Base-by-base conservation (phyloP, 345 rosid genomes). In the Eucalyptus victrix region DNA sequence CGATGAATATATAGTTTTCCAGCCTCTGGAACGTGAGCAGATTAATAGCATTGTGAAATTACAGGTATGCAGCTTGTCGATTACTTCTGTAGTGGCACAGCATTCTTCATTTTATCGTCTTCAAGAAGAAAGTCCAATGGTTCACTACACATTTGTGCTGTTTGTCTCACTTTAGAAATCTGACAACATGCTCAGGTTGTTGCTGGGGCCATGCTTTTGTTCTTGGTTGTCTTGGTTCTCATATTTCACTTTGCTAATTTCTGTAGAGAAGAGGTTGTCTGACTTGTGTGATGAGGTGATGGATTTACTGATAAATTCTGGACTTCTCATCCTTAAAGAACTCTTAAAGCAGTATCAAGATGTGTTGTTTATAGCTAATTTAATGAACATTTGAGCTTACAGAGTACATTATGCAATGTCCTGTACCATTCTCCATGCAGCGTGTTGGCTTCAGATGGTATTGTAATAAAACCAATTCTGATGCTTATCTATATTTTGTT, bases 1-100 rank as follows among this genome's bases (percentile, higher is more conserved):
- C 49, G 99, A 98, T 89, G 99, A 98, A 90, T 98, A 98, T 92
- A 98, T 98, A 51, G 99, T 98, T 30, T 98, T 98, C 99, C 99
- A 98, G 92, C 99, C 99, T 72, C 91, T 98, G 91, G 96, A 95
- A 90, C 98, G 96, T 2, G 90, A 92, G 14, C 99, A 98, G 92
- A 98, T 98, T 90, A 93, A 91, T 95, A 90, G 93, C 42, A 98
- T 98, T 65, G 99, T 98, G 89, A 94, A 92, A 65, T 93, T 98
- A 88, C 99, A 98, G 97, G 99, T 97, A 94, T 69, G 93, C 44
- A 76, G 85, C 44, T 40, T 4, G 16, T 76, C 1, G 5, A 5
- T 76, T 40, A 11, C 44, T 21, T 23, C 45, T 11, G 16, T 76
- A 40, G 81, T 34, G 81, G 81, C 26, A 34, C 40, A 34, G 30